These are phyloP conservation scores for Catunica adiposa DNA, from an alignment of 2,329 filamentous ascomycete species.

Conservation along the genomic window DNA sequence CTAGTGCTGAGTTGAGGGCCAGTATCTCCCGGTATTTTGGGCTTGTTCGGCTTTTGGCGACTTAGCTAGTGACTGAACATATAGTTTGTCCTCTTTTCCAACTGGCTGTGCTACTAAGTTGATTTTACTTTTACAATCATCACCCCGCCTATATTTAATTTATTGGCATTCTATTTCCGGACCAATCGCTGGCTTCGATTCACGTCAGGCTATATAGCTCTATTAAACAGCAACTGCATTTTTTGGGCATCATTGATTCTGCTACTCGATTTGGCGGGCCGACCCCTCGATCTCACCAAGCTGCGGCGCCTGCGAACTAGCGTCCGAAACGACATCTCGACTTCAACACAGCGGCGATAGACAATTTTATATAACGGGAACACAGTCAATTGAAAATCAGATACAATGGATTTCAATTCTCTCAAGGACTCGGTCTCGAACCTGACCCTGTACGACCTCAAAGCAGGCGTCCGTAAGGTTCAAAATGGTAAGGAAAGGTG, in stretches of 20 bases:
- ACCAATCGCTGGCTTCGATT: too few species aligned
- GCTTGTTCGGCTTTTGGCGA: background rate
- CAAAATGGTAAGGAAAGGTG: conserved; percentile 61
- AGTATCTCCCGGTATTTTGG: background rate
- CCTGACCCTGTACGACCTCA: conserved; percentile 85
- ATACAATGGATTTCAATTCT: conserved; percentile 64
- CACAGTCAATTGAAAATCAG: background rate
- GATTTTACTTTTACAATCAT: background rate
- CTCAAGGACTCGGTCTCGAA: conserved; percentile 79
- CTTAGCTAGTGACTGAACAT: background rate
- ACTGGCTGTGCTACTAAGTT: background rate
- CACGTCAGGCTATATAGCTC: too few species aligned
- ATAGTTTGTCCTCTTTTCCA: background rate
- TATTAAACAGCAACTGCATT: background rate
- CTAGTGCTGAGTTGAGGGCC: background rate
- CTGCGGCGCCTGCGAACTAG: background rate
- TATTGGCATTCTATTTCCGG: too few species aligned
- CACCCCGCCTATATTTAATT: too few species aligned
- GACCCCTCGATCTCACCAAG: background rate
- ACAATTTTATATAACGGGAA: background rate
- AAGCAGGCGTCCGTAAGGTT: conserved; percentile 84
- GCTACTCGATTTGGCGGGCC: background rate
- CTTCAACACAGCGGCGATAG: background rate
- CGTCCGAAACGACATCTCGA: background rate
- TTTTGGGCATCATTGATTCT: background rate